Percentiles rank a stretch among this genome's conserved stretches.
Conservation (phyloP, 805 yeast genomes). For the Candida chauliodis region DNA sequence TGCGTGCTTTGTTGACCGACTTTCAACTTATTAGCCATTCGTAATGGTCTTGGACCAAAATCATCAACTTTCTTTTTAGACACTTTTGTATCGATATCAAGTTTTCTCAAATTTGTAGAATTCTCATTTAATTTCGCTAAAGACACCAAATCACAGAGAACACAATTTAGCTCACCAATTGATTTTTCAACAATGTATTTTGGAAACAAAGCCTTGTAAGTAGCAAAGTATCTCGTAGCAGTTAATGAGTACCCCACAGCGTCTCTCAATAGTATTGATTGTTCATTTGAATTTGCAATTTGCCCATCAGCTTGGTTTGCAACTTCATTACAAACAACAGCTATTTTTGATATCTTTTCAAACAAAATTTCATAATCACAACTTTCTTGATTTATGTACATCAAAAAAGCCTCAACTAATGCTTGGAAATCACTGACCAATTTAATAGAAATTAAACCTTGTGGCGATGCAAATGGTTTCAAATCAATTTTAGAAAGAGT, state of each 20-base stretch:
- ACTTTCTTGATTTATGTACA: constrained; percentile 24
- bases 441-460: constrained; percentile 47
- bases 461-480: constrained; percentile 24
- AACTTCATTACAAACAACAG: constrained; percentile 42
- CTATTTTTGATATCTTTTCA: constrained; percentile 48
- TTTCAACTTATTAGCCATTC: constrained; percentile 56
- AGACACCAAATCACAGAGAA: constrained; percentile 59
- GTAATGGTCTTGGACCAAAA: constrained; percentile 62
- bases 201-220: constrained; percentile 63
- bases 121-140: constrained; percentile 43
- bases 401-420: constrained; percentile 44
- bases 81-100: constrained; percentile 9
- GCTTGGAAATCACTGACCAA: constrained; percentile 46
- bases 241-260: constrained; percentile 74
- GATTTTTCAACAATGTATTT: constrained; percentile 70
- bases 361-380: constrained; percentile 42
- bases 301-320: constrained; percentile 29
- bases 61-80: constrained; percentile 12
- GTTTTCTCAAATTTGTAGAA: constrained; percentile 8
- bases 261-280: constrained; percentile 52
- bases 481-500: constrained; percentile 22
- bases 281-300: constrained; percentile 28
- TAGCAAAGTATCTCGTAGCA: constrained; percentile 67
- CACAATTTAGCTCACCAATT: constrained; percentile 65
- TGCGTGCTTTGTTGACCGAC: constrained; percentile 8